A percentile compares a stretch with the other conserved stretches of the same genome.
Evolutionary conservation across 164 flowering plant genomes (phyloP).

Genomic region (Chloranthus sessilifolius): DNA sequence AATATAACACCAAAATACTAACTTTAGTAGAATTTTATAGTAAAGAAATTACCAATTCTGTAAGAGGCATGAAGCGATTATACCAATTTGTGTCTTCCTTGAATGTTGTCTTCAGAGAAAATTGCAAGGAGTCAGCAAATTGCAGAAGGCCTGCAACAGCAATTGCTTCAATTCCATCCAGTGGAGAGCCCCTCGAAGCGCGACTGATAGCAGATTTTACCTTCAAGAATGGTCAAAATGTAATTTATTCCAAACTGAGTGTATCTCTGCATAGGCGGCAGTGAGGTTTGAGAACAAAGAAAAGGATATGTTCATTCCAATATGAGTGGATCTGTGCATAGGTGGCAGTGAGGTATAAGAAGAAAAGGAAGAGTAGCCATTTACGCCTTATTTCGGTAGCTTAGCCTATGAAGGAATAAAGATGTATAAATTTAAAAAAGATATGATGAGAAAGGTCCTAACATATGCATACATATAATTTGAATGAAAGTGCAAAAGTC

Average conservation of each 20-base stretch:
- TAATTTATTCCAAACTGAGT: background rate
- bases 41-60: constrained; percentile 51
- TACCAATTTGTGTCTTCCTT: constrained; percentile 74
- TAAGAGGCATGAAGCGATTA: constrained; percentile 68
- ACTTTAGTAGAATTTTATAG: too few relatives aligned
- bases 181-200: constrained; percentile 46
- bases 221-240: constrained; percentile 29
- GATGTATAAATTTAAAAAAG: too few relatives aligned
- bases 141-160: constrained; percentile 53
- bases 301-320: constrained; percentile 4
- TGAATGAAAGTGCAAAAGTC: too few relatives aligned
- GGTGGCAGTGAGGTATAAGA: background rate
- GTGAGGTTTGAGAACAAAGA: background rate
- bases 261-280: background rate
- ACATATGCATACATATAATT: too few relatives aligned
- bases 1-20: background rate
- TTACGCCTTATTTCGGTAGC: too few relatives aligned
- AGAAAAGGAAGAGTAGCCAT: too few relatives aligned
- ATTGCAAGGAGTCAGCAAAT: constrained; percentile 54
- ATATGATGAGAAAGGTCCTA: too few relatives aligned
- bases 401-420: too few relatives aligned
- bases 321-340: background rate
- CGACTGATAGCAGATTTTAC: constrained; percentile 61
- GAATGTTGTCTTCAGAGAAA: constrained; percentile 48
- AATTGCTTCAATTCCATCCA: constrained; percentile 63